Base-by-base conservation (phyloP, 805 yeast species). In the Saturnispora dispora region DNA sequence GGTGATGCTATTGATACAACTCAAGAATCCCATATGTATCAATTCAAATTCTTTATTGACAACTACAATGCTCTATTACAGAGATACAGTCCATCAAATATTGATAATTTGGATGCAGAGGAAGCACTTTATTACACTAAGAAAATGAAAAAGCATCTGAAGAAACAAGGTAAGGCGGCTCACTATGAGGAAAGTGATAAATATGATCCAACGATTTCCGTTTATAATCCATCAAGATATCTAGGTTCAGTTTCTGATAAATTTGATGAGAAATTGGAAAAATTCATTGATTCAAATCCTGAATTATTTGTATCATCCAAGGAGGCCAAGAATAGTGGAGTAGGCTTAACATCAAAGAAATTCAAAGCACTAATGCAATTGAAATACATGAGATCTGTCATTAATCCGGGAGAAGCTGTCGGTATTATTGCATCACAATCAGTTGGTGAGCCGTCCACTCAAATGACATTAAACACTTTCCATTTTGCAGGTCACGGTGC, bases 401-500 rank as follows among this genome's bases (percentile, higher is more conserved):
- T 93, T 50, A 80, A 88, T 62, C 98, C 99, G 4, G 99, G 99
- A 67, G 99, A 93, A 69, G 82, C 96, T 48, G 98, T 93, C 51
- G 99, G 99, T 71, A 90, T 93, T 63, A 84, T 95, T 71, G 99
- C 99, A 7, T 85, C 97, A 22, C 98, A 93, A 72, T 89, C 97
- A 50, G 83, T 93, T 67, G 99, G 99, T 71, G 99, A 93, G 71
- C 99, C 99, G 48, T 88, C 97, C 4, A 93, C 99, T 3, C 99
- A 93, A 74, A 93, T 93, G 99, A 93, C 99, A 17, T 79, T 85
- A 64, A 85, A 85, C 66, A 85, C 95, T 53, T 91, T 91, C 88
- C 99, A 93, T 75, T 93, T 93, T 65, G 99, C 99, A 61, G 99
- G 99, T 68, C 99, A 95, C 73, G 99, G 99, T 81, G 99, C 99